A percentile compares a stretch with the other conserved stretches of the same genome.
Evolutionary conservation across 2,329 filamentous ascomycete species (phyloP).

Genomic region (Thelonectria discophora): DNA sequence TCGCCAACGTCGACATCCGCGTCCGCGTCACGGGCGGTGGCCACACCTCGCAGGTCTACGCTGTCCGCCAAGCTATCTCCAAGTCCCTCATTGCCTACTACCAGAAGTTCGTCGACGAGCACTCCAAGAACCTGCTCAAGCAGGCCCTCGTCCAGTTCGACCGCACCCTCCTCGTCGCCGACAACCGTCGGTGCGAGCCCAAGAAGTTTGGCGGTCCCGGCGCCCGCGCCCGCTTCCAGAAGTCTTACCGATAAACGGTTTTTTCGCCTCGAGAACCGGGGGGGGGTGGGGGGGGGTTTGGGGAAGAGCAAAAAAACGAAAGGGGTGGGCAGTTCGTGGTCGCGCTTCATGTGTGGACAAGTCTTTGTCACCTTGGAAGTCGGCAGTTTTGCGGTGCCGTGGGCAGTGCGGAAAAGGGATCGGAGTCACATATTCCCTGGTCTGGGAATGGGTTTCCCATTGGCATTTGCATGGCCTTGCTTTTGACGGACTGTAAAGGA

Average conservation of each 20-base stretch:
- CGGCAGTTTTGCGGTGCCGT: constrained; percentile 27
- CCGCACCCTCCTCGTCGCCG: constrained; percentile 96
- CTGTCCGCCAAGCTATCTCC: constrained; percentile 97
- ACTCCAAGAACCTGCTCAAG: constrained; percentile 99
- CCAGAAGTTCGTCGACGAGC: constrained; percentile 99
- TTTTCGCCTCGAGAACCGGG: no score
- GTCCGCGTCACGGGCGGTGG: constrained; percentile 96
- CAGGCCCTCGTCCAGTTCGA: constrained; percentile 95
- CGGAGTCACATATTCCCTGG: constrained; percentile 52
- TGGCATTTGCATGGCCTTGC: constrained; percentile 63
- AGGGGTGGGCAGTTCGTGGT: constrained; percentile 27
- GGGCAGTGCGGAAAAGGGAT: constrained; percentile 47
- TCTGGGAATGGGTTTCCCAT: constrained; percentile 53
- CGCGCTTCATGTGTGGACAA: constrained; percentile 13
- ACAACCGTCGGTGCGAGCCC: constrained; percentile 98
- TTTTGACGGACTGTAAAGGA: constrained; percentile 59
- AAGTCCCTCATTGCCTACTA: constrained; percentile 85
- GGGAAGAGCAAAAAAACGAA: constrained; percentile 30
- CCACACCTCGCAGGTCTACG: constrained; percentile 97
- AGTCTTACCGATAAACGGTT: constrained; percentile 91
- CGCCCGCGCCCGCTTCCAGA: constrained; percentile 97
- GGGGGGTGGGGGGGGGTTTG: constrained; percentile 1
- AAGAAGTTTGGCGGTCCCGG: constrained; percentile 97
- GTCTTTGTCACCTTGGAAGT: neutral
- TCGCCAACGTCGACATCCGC: constrained; percentile 95